Base-by-base conservation (phyloP, 495 filamentous ascomycete genomes). In the Amphirosellinia nigrospora region DNA sequence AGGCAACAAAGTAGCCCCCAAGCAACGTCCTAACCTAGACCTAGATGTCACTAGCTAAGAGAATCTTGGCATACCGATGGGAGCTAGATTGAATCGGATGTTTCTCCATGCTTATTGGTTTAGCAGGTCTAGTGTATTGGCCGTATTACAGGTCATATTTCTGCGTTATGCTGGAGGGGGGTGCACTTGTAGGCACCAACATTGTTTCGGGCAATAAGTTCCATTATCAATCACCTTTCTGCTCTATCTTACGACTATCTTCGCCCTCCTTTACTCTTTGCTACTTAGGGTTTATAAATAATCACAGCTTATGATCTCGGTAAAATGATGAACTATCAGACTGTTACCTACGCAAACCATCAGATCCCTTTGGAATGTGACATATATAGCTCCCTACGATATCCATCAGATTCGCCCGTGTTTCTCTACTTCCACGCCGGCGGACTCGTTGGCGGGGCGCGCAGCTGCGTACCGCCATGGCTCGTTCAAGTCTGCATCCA, bases 361-460 rank as follows among this genome's bases (percentile, higher is more conserved):
- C 26, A 70, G 11, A 39, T 75, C 13, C 63, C 75, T 4, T 71
- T 77, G 21, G 61, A 75, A 26, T 71, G 71, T 64, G 75, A 75
- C 68, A 23, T 77, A 4, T 77, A 75, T 62, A 62, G 64, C 13
- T 43, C 69, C 69, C 21, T 15, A 38, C 59, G 68, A 58, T 72
- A 71, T 36, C 71, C 71, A 4, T 8, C 26, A 13, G 30, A 69
- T 55, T 4, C 50, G 10, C 73, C 71, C 23, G 66, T 72, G 39
- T 56, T 77, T 28, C 71, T 77, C 23, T 77, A 70, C 71, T 77
- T 77, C 63, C 73, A 77, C 38, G 65, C 75, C 0, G 75, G 75
- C 36, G 73, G 75, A 8, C 66, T 77, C 0, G 68, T 73, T 16
- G 55, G 52, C 19, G 75, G 75, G 9, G 56, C 56, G 10, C 67